Evolutionary conservation across 129 eudicot genomes (phyloP).

Genomic region (Helianthus tuberosus): DNA sequence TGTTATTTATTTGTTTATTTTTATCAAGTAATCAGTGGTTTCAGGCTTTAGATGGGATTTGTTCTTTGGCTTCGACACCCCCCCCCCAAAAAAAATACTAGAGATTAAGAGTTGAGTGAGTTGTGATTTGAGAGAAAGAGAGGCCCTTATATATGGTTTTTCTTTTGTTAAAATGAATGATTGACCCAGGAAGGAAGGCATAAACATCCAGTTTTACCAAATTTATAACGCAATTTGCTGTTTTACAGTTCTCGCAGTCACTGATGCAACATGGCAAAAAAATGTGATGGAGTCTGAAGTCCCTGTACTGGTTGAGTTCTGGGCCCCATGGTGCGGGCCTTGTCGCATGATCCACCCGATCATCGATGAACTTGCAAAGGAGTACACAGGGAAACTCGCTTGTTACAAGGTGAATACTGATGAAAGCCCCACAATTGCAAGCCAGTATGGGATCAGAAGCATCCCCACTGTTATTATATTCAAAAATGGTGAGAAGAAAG

Average conservation of each 20-base stretch:
- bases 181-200: not conserved
- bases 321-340: slow-evolving; percentile 99
- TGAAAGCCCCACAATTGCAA: slow-evolving; percentile 75
- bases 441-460: slow-evolving; percentile 86
- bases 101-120: no score
- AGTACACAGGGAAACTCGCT: slow-evolving; percentile 72
- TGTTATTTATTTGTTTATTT: no score
- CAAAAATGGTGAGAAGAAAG: slow-evolving; percentile 94
- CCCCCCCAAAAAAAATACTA: no score
- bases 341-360: slow-evolving; percentile 93
- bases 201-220: not conserved
- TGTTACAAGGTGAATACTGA: slow-evolving; percentile 90
- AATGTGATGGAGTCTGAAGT: slow-evolving; percentile 53
- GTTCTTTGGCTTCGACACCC: no score
- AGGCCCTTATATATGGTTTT: no score
- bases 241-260: slow-evolving; percentile 57
- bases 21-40: no score
- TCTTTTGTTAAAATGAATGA: not conserved
- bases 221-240: not conserved
- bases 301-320: slow-evolving; percentile 88
- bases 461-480: slow-evolving; percentile 90
- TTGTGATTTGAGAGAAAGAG: no score
- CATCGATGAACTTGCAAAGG: slow-evolving; percentile 78
- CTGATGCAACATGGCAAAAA: slow-evolving; percentile 60
- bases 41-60: no score